A percentile compares a stretch with the other conserved stretches of the same genome.
Conservation (phyloP, 2,329 filamentous ascomycete species). For the Sordariomycetes sp. region DNA sequence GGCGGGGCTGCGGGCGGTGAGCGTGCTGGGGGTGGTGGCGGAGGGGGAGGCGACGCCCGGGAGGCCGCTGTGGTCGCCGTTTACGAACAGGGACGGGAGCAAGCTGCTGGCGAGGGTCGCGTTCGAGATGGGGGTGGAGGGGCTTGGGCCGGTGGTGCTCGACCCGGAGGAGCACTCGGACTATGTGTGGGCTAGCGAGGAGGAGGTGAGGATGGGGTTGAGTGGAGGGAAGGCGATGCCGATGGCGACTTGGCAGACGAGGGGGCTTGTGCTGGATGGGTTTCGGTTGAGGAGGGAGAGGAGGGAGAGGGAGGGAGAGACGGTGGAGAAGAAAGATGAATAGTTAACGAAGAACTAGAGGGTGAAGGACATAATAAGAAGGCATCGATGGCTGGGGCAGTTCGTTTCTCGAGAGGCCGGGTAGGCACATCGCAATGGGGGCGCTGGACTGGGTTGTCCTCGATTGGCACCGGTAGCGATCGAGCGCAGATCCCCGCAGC, state of each 20-base stretch:
- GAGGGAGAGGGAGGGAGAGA: not conserved
- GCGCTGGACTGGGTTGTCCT: too few relatives aligned
- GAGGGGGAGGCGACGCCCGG: constrained; percentile 2
- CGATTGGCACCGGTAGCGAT: too few relatives aligned
- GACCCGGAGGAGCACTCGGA: constrained; percentile 30
- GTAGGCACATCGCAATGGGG: too few relatives aligned
- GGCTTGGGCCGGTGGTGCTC: constrained; percentile 15
- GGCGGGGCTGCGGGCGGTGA: constrained; percentile 23
- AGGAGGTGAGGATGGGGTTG: constrained; percentile 19
- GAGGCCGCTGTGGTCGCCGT: constrained; percentile 11
- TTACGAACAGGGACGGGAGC: constrained; percentile 21
- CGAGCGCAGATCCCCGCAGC: too few relatives aligned
- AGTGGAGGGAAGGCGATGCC: constrained; percentile 17
- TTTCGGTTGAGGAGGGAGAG: constrained; percentile 11
- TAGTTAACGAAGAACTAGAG: not conserved
- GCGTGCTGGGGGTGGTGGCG: constrained; percentile 16
- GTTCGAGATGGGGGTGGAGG: constrained; percentile 21
- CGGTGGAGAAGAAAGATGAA: not conserved
- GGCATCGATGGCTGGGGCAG: too few relatives aligned
- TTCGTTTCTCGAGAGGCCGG: too few relatives aligned
- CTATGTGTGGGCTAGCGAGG: constrained; percentile 26
- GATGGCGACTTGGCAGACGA: constrained; percentile 17
- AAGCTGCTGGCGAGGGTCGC: constrained; percentile 19
- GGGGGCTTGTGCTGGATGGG: constrained; percentile 16
- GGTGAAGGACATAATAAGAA: not conserved